Percentiles rank a stretch among this genome's conserved stretches.
These are phyloP conservation scores for Thalia dealbata DNA, from an alignment of 176 grass and related monocot genomes.

Conservation along the genomic window DNA sequence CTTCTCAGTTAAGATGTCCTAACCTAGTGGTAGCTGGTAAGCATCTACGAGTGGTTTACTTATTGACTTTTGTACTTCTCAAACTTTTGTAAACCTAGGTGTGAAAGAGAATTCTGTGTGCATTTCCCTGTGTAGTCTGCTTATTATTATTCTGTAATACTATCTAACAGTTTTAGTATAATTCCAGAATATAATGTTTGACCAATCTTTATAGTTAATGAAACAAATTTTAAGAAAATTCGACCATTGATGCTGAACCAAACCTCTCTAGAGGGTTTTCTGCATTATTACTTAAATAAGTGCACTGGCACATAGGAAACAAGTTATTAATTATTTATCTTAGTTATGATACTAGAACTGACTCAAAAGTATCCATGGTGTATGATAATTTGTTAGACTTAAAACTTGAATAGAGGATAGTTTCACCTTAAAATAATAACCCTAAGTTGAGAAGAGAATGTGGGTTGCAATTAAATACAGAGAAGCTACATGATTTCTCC, in stretches of 20 bases:
- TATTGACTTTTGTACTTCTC: background rate
- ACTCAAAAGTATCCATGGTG: background rate
- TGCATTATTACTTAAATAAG: too few species aligned
- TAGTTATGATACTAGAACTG: background rate
- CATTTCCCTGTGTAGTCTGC: background rate
- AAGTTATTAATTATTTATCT: background rate
- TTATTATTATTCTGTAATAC: background rate
- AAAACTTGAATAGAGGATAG: background rate
- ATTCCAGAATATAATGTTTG: background rate
- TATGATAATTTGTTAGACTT: background rate
- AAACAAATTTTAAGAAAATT: background rate
- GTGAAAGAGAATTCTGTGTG: background rate
- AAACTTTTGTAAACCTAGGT: background rate
- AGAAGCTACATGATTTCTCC: background rate
- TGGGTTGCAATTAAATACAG: too few species aligned
- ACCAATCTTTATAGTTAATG: background rate
- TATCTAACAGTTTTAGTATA: background rate
- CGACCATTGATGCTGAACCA: too few species aligned
- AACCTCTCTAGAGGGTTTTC: background rate
- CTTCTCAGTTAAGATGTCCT: background rate
- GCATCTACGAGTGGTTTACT: background rate
- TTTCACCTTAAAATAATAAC: background rate
- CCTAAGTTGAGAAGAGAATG: too few species aligned
- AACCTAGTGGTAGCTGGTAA: slow-evolving; percentile 1
- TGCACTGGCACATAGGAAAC: background rate